phyloP scores from a whole-genome alignment of 192 early-diverging fungal genomes.

The Coemansia sp. region DNA sequence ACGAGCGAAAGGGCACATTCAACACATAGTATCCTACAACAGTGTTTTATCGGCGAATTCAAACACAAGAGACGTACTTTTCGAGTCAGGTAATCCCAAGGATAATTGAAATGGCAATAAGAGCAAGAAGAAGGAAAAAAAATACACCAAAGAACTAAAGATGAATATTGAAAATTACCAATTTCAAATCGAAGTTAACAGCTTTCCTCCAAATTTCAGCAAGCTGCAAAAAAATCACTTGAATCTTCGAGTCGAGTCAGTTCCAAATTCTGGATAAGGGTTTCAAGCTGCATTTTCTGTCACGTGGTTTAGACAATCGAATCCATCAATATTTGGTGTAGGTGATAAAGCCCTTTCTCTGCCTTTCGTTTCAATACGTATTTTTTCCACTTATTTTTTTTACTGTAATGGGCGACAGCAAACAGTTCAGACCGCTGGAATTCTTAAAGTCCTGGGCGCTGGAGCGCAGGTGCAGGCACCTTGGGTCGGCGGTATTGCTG shows the following conservation, averaged over 20 bases:
- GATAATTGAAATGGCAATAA: background rate
- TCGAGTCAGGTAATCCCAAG: background rate
- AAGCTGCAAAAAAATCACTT: too few species aligned
- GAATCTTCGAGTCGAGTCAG: too few species aligned
- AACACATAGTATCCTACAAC: too few species aligned
- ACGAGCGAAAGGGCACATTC: too few species aligned
- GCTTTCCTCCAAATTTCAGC: too few species aligned
- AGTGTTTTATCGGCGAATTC: background rate
- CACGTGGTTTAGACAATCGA: too few species aligned
- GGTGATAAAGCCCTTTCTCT: background rate
- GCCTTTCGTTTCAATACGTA: background rate
- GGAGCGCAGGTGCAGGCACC: conserved; percentile 16
- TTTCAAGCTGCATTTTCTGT: too few species aligned
- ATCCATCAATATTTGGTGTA: too few species aligned
- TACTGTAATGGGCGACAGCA: background rate
- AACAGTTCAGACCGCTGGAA: conserved; percentile 8
- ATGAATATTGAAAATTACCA: background rate
- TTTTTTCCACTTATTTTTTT: background rate
- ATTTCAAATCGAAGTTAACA: too few species aligned
- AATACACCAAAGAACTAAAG: background rate
- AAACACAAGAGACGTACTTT: background rate
- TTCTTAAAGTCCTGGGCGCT: conserved; percentile 37
- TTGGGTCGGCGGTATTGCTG: background rate
- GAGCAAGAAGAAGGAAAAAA: background rate
- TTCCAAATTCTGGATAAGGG: too few species aligned